Conservation (phyloP, 75 land plant genomes). For the Ceratopteris richardii region DNA sequence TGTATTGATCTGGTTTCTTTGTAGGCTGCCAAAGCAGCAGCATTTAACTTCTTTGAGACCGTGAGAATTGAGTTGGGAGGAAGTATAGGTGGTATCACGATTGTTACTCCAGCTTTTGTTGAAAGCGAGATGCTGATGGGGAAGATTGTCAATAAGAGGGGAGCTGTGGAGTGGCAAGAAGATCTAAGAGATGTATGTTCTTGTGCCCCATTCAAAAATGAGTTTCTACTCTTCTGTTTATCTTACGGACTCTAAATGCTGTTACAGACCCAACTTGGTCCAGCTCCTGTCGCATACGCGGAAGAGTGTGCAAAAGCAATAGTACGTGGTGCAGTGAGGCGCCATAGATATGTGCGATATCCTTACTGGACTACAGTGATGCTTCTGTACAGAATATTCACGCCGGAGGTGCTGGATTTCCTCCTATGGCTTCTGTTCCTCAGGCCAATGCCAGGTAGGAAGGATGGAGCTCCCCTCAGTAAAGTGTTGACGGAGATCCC, state of each 20-base stretch:
- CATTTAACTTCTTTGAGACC: constrained; percentile 73
- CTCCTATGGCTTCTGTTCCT: constrained; percentile 8
- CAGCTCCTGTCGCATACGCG: constrained; percentile 49
- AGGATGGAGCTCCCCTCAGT: constrained; percentile 12
- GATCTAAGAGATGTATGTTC: constrained; percentile 62
- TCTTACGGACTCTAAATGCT: neutral
- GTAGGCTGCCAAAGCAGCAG: constrained; percentile 85
- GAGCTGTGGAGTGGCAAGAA: constrained; percentile 49
- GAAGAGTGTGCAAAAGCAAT: constrained; percentile 70
- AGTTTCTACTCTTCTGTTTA: neutral
- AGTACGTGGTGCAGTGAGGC: constrained; percentile 54
- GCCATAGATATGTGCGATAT: constrained; percentile 56
- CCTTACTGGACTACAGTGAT: constrained; percentile 67
- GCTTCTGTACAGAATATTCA: constrained; percentile 57
- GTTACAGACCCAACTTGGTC: constrained; percentile 30
- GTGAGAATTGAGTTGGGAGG: constrained; percentile 60
- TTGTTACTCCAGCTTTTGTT: constrained; percentile 80
- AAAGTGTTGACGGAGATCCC: constrained; percentile 41
- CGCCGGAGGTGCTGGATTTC: constrained; percentile 57
- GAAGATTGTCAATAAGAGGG: constrained; percentile 61
- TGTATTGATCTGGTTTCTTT: too few species aligned
- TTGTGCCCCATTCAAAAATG: neutral
- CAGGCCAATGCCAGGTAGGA: neutral
- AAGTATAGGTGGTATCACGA: constrained; percentile 61
- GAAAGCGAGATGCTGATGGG: constrained; percentile 73